Conservation (phyloP, 1,139 yeast genomes). For the Yamadazyma aaseri region DNA sequence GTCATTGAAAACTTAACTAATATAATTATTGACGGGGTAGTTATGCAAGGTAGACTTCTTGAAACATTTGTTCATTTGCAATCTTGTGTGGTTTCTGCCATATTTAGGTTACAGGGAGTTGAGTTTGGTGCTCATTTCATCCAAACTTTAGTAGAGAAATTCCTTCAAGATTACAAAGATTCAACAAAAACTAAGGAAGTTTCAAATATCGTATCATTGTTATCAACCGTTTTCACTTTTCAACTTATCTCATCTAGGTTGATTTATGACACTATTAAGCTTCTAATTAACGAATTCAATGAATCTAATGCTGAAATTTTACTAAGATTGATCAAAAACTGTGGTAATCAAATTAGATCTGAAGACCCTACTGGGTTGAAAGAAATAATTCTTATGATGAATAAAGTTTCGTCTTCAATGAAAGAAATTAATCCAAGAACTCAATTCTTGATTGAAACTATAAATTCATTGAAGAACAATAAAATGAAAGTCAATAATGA, state of each 20-base stretch:
- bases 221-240: constrained; percentile 76
- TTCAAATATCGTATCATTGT: constrained; percentile 66
- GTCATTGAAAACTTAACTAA: constrained; percentile 70
- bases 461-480: constrained; percentile 83
- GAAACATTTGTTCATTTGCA: constrained; percentile 81
- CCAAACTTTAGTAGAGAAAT: constrained; percentile 72
- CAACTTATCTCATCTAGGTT: constrained; percentile 72
- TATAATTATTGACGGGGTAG: constrained; percentile 64
- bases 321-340: constrained; percentile 64
- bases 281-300: constrained; percentile 55
- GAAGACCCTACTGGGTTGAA: constrained; percentile 89
- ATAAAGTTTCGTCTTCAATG: constrained; percentile 25
- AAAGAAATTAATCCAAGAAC: constrained; percentile 58
- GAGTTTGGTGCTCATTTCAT: constrained; percentile 89
- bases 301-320: constrained; percentile 79
- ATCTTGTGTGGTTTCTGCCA: constrained; percentile 72
- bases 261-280: constrained; percentile 70
- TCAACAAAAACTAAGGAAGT: constrained; percentile 50
- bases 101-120: constrained; percentile 77
- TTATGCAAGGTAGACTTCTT: constrained; percentile 60
- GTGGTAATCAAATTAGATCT: constrained; percentile 82
- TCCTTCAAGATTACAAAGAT: constrained; percentile 38
- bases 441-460: constrained; percentile 79
- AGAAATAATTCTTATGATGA: constrained; percentile 68
- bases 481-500: constrained; percentile 57